phyloP scores from a whole-genome alignment of 805 yeast species.

The Phaffomyces opuntiae region DNA sequence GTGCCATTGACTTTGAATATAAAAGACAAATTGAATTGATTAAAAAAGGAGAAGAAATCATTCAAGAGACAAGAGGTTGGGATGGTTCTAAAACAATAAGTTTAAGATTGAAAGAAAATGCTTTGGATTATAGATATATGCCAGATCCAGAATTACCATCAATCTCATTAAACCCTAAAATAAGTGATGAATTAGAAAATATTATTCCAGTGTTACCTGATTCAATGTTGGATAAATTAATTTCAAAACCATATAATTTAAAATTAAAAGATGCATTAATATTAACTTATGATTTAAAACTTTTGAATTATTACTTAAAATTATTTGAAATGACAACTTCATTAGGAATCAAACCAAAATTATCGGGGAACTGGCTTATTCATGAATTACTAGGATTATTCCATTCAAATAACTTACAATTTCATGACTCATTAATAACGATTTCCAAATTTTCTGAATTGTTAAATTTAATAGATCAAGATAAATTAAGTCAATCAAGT shows the following conservation, averaged over 20 bases:
- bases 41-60: constrained; percentile 28
- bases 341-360: constrained; percentile 18
- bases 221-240: constrained; percentile 38
- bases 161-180: constrained; percentile 37
- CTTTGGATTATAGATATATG: constrained; percentile 85
- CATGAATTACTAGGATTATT: constrained; percentile 74
- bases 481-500: constrained; percentile 52
- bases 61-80: constrained; percentile 86
- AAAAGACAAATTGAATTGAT: constrained; percentile 55
- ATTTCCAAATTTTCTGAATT: constrained; percentile 46
- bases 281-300: constrained; percentile 42
- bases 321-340: constrained; percentile 26
- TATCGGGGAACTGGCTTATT: constrained; percentile 71
- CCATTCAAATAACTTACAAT: constrained; percentile 38
- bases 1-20: constrained; percentile 71
- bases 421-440: constrained; percentile 28
- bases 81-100: constrained; percentile 64
- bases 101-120: constrained; percentile 70
- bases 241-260: constrained; percentile 43
- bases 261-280: constrained; percentile 72
- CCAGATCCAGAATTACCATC: constrained; percentile 88
- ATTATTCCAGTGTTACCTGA: constrained; percentile 60
- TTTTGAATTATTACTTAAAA: constrained; percentile 47
- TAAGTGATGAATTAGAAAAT: constrained; percentile 34
- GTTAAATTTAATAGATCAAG: constrained; percentile 38